Conservation (phyloP, 1,284 basidiomycete species). For the Ganoderma meredithae region DNA sequence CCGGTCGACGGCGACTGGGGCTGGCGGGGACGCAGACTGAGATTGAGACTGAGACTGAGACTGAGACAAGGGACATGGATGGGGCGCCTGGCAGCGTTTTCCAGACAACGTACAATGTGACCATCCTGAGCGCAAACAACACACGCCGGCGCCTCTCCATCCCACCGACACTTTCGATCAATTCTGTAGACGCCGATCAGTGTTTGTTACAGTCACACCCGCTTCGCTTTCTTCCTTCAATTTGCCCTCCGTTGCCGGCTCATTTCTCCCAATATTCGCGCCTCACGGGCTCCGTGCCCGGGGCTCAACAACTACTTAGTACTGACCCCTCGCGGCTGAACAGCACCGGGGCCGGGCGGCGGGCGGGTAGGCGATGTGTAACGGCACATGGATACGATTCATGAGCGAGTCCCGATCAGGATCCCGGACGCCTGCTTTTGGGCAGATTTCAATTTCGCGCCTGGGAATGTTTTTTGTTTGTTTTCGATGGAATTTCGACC, state of each 20-base stretch:
- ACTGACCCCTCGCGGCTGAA: neutral
- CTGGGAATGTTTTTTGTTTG: slow-evolving; percentile 45
- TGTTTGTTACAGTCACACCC: slow-evolving; percentile 3
- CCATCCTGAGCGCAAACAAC: slow-evolving; percentile 33
- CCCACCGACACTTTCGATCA: slow-evolving; percentile 31
- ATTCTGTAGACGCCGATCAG: slow-evolving; percentile 25
- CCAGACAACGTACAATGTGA: slow-evolving; percentile 36
- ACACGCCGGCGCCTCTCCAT: slow-evolving; percentile 28
- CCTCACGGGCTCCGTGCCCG: neutral
- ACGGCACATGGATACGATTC: slow-evolving; percentile 32
- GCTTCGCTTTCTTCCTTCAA: neutral
- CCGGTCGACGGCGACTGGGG: slow-evolving; percentile 8
- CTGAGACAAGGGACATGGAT: neutral
- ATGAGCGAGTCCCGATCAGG: slow-evolving; percentile 36
- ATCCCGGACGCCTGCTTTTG: slow-evolving; percentile 34
- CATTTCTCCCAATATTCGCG: neutral
- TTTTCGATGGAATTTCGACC: slow-evolving; percentile 44
- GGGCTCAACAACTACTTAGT: neutral
- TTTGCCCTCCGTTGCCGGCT: neutral
- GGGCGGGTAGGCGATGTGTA: slow-evolving; percentile 13
- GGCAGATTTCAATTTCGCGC: slow-evolving; percentile 37
- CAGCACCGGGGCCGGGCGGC: slow-evolving; percentile 8
- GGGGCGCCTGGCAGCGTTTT: slow-evolving; percentile 22
- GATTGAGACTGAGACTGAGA: too few species aligned
- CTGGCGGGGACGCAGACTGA: neutral